A percentile compares a stretch with the other conserved stretches of the same genome.
Evolutionary conservation across 2,329 filamentous ascomycete genomes (phyloP).

Genomic region (Domatiomyces catenatus): DNA sequence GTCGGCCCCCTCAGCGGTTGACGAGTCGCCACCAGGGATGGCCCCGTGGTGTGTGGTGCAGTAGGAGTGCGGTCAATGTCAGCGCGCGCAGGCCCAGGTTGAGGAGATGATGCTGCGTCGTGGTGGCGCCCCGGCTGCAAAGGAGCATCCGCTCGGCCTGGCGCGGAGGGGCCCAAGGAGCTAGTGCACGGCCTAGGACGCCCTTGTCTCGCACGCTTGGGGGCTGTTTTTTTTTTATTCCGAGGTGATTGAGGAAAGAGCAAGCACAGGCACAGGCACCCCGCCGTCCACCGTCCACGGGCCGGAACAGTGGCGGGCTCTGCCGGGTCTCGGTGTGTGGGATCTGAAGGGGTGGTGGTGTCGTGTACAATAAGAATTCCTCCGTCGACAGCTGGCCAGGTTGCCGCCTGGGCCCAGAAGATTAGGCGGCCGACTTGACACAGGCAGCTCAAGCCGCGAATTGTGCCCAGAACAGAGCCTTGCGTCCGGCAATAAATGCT

Average conservation of each 20-base stretch:
- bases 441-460: background rate
- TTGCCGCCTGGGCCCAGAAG: background rate
- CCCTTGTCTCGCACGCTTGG: background rate
- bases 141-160: background rate
- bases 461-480: background rate
- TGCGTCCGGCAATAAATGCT: background rate
- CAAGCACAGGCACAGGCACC: background rate
- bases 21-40: background rate
- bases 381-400: background rate
- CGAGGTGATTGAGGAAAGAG: background rate
- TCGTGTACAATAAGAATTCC: background rate
- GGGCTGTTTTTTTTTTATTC: background rate
- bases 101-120: background rate
- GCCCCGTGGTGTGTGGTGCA: background rate
- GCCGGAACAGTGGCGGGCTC: too few species aligned
- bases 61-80: background rate
- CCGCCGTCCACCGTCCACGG: too few species aligned
- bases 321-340: background rate
- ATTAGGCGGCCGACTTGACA: background rate
- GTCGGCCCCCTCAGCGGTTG: background rate
- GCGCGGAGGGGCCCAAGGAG: background rate
- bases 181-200: background rate
- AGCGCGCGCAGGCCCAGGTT: background rate
- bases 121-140: background rate
- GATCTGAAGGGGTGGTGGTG: background rate